Evolutionary conservation across 306 rosid genomes (phyloP).

Genomic region (Inga oerstediana): DNA sequence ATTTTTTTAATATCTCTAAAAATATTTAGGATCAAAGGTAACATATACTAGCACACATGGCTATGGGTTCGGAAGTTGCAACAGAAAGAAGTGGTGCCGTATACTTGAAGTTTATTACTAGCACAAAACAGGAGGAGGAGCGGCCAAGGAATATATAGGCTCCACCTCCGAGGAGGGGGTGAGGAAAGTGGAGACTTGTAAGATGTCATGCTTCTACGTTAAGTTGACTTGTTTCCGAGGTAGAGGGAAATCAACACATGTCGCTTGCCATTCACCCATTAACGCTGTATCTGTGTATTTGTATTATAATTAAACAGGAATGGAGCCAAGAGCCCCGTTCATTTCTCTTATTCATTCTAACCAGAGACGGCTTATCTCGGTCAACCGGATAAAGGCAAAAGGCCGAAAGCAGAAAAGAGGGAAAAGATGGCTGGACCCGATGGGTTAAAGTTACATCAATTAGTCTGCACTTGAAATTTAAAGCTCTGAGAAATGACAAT

Average conservation of each 20-base stretch:
- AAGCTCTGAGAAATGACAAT: neutral
- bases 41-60: neutral
- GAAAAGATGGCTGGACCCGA: neutral
- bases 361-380: neutral
- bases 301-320: neutral
- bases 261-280: neutral
- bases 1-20: too few relatives aligned
- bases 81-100: neutral
- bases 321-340: neutral
- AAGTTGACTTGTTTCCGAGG: neutral
- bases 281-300: neutral
- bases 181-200: neutral
- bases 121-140: neutral
- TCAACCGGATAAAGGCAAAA: neutral
- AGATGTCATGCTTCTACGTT: neutral
- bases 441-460: neutral
- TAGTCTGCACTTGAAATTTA: neutral
- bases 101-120: neutral
- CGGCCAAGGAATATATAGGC: neutral
- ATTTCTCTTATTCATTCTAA: neutral
- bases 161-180: neutral
- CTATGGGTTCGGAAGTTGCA: neutral
- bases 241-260: neutral
- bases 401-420: neutral
- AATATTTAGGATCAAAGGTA: too few relatives aligned